A percentile compares a stretch with the other conserved stretches of the same genome.
Conservation (phyloP, 2,329 filamentous ascomycete species). For the Pseudogymnoascus sp. region DNA sequence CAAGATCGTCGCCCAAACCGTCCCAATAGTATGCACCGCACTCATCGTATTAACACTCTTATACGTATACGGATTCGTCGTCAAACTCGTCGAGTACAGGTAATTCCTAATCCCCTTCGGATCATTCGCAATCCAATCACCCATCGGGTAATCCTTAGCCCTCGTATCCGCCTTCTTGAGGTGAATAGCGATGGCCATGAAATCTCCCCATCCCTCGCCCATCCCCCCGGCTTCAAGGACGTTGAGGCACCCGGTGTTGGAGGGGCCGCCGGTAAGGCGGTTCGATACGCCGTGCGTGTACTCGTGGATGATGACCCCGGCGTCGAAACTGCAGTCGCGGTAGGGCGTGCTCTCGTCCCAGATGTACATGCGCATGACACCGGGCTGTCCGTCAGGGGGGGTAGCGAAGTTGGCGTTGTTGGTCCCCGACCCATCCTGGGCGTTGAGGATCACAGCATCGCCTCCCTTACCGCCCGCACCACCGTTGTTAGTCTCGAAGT, state of each 20-base stretch:
- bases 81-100: conserved; percentile 42
- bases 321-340: conserved; percentile 49
- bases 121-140: conserved; percentile 39
- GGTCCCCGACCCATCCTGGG: conserved; percentile 44
- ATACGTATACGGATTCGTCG: conserved; percentile 44
- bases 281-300: conserved; percentile 41
- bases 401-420: conserved; percentile 53
- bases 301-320: conserved; percentile 52
- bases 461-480: conserved; percentile 40
- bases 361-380: conserved; percentile 51
- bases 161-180: conserved; percentile 39
- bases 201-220: conserved; percentile 51
- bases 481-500: conserved; percentile 51
- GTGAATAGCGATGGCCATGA: conserved; percentile 43
- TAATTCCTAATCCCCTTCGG: conserved; percentile 39
- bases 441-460: conserved; percentile 47
- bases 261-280: conserved; percentile 35
- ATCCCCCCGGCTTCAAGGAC: conserved; percentile 44
- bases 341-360: conserved; percentile 40
- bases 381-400: conserved; percentile 40
- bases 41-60: conserved; percentile 31
- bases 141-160: conserved; percentile 38
- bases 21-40: conserved; percentile 40
- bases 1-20: conserved; percentile 42
- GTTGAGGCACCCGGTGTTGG: conserved; percentile 37